These are phyloP conservation scores for Eimeria maxima DNA, from an alignment of 169 alveolate species.

Conservation along the genomic window DNA sequence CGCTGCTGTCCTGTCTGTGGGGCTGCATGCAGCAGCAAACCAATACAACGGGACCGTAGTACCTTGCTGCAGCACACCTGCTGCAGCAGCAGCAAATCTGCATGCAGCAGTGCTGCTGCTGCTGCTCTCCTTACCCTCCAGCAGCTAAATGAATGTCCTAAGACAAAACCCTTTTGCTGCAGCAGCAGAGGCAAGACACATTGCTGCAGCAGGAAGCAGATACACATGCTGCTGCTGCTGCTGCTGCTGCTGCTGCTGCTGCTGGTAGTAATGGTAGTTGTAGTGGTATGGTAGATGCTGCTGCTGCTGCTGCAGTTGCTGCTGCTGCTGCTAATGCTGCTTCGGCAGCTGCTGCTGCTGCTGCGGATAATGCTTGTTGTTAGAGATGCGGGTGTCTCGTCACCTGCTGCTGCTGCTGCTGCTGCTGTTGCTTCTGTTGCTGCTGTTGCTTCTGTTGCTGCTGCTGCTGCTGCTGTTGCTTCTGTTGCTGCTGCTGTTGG, in stretches of 20 bases:
- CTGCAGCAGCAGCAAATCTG: background rate
- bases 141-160: background rate
- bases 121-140: background rate
- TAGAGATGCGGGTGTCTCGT: too few species aligned
- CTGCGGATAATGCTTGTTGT: too few species aligned
- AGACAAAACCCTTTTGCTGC: background rate
- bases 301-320: too few species aligned
- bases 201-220: background rate
- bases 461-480: too few species aligned
- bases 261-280: too few species aligned
- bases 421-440: too few species aligned
- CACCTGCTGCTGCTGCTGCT: too few species aligned
- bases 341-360: too few species aligned
- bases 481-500: too few species aligned
- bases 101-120: background rate
- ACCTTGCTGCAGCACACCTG: constrained; percentile 18
- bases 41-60: background rate
- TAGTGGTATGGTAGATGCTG: too few species aligned
- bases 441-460: too few species aligned
- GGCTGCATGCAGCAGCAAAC: background rate
- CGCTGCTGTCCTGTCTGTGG: background rate
- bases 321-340: too few species aligned
- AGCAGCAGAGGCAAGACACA: constrained; percentile 42
- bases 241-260: constrained; percentile 25
- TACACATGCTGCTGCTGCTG: background rate